Evolutionary conservation across 768 basidiomycete genomes (phyloP).

Genomic region (Mycena vulgaris): DNA sequence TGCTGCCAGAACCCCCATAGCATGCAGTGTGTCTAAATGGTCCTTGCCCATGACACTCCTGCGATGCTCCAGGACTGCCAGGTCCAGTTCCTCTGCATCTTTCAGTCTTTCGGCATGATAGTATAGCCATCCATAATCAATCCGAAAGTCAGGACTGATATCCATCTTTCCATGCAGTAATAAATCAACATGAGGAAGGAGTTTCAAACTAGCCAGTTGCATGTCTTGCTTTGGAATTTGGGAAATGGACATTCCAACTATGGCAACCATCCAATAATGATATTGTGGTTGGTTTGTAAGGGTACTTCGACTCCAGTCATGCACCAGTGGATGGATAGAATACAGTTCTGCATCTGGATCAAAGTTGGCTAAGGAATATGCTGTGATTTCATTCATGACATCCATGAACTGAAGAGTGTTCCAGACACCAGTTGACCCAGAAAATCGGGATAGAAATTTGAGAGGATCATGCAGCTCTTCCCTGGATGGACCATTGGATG

Average conservation of each 20-base stretch:
- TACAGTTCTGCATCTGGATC: no score
- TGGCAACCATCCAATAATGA: neutral
- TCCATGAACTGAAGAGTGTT: neutral
- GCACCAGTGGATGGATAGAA: no score
- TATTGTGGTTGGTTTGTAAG: neutral
- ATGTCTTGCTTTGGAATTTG: neutral
- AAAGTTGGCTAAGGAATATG: neutral
- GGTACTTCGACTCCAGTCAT: neutral
- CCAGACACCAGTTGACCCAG: neutral
- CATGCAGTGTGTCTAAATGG: neutral
- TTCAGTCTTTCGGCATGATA: neutral
- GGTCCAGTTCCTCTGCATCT: neutral
- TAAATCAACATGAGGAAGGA: neutral
- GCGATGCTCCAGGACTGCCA: neutral
- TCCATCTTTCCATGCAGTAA: neutral
- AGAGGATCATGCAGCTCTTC: neutral
- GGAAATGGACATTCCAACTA: conserved; percentile 3
- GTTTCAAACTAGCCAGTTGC: neutral
- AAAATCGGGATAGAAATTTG: neutral
- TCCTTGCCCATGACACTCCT: neutral
- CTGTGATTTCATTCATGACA: neutral
- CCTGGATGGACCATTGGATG: neutral
- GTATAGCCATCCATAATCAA: neutral
- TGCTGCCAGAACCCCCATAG: neutral
- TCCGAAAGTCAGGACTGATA: no score